phyloP scores from a whole-genome alignment of 208 protist genomes.

The Leishmania martiniquensis region DNA sequence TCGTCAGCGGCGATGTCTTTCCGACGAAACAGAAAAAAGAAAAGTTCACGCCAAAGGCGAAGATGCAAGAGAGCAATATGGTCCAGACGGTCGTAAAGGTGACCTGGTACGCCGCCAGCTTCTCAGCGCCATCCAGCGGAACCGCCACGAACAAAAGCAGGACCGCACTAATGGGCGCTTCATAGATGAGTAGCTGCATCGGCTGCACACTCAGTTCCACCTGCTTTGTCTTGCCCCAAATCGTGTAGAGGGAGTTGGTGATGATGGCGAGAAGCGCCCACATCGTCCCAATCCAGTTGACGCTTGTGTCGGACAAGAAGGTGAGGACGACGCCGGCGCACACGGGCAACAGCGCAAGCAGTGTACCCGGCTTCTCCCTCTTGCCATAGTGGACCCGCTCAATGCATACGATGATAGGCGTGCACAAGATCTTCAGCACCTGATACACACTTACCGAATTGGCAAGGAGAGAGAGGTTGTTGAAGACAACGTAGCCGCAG shows the following conservation, averaged over 20 bases:
- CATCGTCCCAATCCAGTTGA: conserved; percentile 65
- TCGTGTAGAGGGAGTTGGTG: conserved; percentile 89
- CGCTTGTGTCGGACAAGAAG: conserved; percentile 61
- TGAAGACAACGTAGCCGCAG: conserved; percentile 88
- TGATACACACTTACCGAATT: conserved; percentile 90
- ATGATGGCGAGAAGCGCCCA: conserved; percentile 72
- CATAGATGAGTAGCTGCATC: conserved; percentile 91
- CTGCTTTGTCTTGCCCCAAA: conserved; percentile 92
- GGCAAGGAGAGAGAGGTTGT: conserved; percentile 84
- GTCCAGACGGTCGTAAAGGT: conserved; percentile 64
- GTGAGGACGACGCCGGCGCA: conserved; percentile 79
- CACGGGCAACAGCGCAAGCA: conserved; percentile 74
- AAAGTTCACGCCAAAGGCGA: conserved; percentile 92
- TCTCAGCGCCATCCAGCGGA: conserved; percentile 56
- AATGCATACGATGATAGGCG: conserved; percentile 77
- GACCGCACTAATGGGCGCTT: conserved; percentile 75
- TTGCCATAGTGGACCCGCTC: conserved; percentile 57
- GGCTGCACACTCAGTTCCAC: conserved; percentile 70
- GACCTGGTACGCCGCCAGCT: conserved; percentile 51
- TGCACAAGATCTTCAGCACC: conserved; percentile 85
- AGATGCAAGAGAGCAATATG: conserved; percentile 71
- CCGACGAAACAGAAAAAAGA: conserved; percentile 88
- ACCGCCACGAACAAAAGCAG: conserved; percentile 74
- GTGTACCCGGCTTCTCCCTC: conserved; percentile 39
- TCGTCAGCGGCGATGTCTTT: conserved; percentile 82